Percentiles rank a stretch among this genome's conserved stretches.
These are phyloP conservation scores for Aspergillus sp. DNA, from an alignment of 2,329 filamentous ascomycete species.

Conservation along the genomic window DNA sequence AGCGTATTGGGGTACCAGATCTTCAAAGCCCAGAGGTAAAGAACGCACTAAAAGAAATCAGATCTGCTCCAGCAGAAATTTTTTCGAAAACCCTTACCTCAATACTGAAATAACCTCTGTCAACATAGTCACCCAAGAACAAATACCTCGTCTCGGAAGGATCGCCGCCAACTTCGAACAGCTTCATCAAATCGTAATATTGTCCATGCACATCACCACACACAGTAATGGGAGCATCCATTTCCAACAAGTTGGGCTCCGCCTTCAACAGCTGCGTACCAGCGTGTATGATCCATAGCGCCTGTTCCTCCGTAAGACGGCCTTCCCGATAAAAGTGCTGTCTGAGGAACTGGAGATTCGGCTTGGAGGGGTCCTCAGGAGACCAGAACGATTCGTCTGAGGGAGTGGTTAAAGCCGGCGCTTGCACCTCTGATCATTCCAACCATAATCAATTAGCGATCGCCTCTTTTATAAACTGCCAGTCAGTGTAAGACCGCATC, in stretches of 20 bases:
- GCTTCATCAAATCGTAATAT: constrained; percentile 99
- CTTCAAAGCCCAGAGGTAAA: constrained; percentile 97
- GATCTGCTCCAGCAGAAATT: not conserved
- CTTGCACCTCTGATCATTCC: constrained; percentile 75
- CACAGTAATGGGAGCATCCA: constrained; percentile 98
- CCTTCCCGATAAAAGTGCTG: constrained; percentile 98
- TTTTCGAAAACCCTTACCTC: constrained; percentile 51
- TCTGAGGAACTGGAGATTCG: constrained; percentile 90
- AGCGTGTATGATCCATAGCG: constrained; percentile 86
- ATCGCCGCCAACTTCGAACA: constrained; percentile 97
- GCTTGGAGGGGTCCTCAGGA: constrained; percentile 78
- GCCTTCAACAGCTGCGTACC: constrained; percentile 82
- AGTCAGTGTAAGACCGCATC: too few relatives aligned
- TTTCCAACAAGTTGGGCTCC: constrained; percentile 95
- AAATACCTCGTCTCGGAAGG: constrained; percentile 94
- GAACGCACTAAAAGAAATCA: constrained; percentile 62
- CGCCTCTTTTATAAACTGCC: not conserved
- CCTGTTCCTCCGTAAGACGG: constrained; percentile 93
- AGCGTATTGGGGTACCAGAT: constrained; percentile 98
- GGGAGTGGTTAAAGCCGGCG: constrained; percentile 86
- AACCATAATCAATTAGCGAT: constrained; percentile 11
- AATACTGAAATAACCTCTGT: constrained; percentile 97
- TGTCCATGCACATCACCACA: constrained; percentile 98
- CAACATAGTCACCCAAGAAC: constrained; percentile 96
- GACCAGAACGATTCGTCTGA: constrained; percentile 94